Conservation (phyloP, 1,139 yeast genomes). For the Scheffersomyces titani region DNA sequence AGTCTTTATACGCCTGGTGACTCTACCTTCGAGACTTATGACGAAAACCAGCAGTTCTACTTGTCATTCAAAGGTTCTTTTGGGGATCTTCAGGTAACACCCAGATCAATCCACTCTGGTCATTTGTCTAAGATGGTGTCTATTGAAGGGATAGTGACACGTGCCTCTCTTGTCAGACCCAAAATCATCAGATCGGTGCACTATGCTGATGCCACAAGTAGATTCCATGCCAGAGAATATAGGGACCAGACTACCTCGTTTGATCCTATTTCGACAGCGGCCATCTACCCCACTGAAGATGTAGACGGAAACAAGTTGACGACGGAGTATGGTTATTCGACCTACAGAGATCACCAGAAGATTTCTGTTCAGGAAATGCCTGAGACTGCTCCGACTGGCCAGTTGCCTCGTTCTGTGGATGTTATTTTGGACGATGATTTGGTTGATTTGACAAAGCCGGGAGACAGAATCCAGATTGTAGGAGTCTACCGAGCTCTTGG, state of each 20-base stretch:
- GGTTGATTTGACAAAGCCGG: slow-evolving; percentile 91
- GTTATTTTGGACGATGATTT: slow-evolving; percentile 90
- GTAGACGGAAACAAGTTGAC: slow-evolving; percentile 82
- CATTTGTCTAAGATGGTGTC: slow-evolving; percentile 82
- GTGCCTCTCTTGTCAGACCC: slow-evolving; percentile 92
- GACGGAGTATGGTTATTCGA: slow-evolving; percentile 92
- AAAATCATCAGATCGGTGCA: slow-evolving; percentile 91
- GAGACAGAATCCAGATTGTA: slow-evolving; percentile 91
- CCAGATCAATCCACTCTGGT: slow-evolving; percentile 79
- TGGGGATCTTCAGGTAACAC: slow-evolving; percentile 85
- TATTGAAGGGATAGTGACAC: slow-evolving; percentile 92
- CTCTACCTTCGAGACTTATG: slow-evolving; percentile 50
- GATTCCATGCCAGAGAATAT: slow-evolving; percentile 89
- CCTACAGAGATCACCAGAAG: slow-evolving; percentile 92
- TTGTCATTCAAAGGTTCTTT: slow-evolving; percentile 89
- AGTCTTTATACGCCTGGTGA: slow-evolving; percentile 63
- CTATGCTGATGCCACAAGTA: slow-evolving; percentile 81
- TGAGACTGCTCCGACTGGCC: slow-evolving; percentile 98
- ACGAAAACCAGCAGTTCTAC: slow-evolving; percentile 67
- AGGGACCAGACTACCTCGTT: slow-evolving; percentile 91
- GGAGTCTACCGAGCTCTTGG: slow-evolving; percentile 95
- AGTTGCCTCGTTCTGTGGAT: slow-evolving; percentile 90
- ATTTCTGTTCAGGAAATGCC: slow-evolving; percentile 97
- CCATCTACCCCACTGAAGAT: slow-evolving; percentile 93
- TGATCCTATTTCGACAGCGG: slow-evolving; percentile 81